Evolutionary conservation across 23 red algal genomes (phyloP).

Genomic region (Agarophyton chilense): DNA sequence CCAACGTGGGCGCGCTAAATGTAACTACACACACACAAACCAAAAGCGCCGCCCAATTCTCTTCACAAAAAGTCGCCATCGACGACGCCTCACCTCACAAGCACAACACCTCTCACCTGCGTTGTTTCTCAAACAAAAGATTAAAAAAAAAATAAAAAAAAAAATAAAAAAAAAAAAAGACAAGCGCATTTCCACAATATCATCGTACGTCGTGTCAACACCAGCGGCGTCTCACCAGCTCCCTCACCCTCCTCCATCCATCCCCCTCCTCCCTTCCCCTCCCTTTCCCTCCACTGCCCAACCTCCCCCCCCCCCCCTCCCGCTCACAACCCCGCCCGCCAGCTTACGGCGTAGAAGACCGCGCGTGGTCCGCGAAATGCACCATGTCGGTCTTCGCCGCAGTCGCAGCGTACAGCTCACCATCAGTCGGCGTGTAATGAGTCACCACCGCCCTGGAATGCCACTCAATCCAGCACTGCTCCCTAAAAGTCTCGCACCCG

Average conservation of each 20-base stretch:
- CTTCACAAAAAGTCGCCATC: too few relatives aligned
- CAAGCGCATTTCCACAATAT: background rate
- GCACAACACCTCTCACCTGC: too few relatives aligned
- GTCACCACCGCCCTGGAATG: constrained; percentile 36
- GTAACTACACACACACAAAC: background rate
- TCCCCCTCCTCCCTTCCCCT: too few relatives aligned
- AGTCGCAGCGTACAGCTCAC: constrained; percentile 45
- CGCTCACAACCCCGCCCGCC: background rate
- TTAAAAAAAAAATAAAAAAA: background rate
- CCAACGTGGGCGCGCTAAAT: too few relatives aligned
- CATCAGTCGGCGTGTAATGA: constrained; percentile 8
- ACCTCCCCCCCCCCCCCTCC: too few relatives aligned
- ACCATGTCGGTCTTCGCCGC: constrained; percentile 36
- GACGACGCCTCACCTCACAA: too few relatives aligned
- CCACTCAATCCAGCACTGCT: constrained; percentile 52
- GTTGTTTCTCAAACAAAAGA: too few relatives aligned
- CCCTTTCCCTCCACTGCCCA: too few relatives aligned
- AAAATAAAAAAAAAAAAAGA: background rate
- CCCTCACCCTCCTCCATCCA: too few relatives aligned
- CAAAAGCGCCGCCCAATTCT: too few relatives aligned
- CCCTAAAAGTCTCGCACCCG: constrained; percentile 32
- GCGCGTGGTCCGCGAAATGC: background rate
- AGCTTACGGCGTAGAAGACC: constrained; percentile 13
- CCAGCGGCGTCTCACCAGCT: too few relatives aligned
- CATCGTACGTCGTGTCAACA: background rate